Conservation (phyloP, 2,329 filamentous ascomycete species). For the Diaporthe australafricana region DNA sequence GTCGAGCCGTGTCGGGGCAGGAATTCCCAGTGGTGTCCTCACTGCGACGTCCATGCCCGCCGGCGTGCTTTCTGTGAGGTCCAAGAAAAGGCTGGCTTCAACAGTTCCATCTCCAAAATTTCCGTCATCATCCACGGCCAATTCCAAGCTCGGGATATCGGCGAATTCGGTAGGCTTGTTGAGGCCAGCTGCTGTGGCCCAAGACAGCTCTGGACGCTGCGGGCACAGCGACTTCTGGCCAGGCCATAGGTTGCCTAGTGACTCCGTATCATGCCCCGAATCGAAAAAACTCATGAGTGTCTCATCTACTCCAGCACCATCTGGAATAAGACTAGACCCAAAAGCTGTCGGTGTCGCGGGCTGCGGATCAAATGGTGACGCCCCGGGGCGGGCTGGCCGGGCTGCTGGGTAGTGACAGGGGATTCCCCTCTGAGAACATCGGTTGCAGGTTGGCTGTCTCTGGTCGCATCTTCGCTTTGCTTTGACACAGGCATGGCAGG, state of each 20-base stretch:
- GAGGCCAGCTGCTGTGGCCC: background rate
- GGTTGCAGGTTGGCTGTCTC: constrained; percentile 60
- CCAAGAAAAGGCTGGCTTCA: background rate
- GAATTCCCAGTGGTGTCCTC: background rate
- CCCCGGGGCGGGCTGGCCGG: background rate
- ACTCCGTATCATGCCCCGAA: background rate
- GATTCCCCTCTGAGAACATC: constrained; percentile 61
- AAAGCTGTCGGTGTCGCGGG: background rate
- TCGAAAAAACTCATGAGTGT: background rate
- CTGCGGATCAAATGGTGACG: background rate
- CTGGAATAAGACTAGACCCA: background rate
- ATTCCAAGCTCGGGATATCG: background rate
- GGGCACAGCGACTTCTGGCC: background rate
- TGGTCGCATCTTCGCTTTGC: constrained; percentile 69
- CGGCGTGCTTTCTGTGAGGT: background rate
- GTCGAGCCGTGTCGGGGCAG: background rate
- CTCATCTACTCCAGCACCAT: background rate
- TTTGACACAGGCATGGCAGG: constrained; percentile 66
- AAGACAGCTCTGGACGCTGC: background rate
- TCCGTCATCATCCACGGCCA: background rate
- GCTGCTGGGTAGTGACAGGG: constrained; percentile 58
- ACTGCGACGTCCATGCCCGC: background rate
- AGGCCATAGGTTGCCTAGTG: background rate
- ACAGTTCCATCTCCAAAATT: background rate
- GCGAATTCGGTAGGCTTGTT: background rate